A percentile compares a stretch with the other conserved stretches of the same genome.
Conservation (phyloP, 2,329 filamentous ascomycete species). For the Anthostomella pinea region DNA sequence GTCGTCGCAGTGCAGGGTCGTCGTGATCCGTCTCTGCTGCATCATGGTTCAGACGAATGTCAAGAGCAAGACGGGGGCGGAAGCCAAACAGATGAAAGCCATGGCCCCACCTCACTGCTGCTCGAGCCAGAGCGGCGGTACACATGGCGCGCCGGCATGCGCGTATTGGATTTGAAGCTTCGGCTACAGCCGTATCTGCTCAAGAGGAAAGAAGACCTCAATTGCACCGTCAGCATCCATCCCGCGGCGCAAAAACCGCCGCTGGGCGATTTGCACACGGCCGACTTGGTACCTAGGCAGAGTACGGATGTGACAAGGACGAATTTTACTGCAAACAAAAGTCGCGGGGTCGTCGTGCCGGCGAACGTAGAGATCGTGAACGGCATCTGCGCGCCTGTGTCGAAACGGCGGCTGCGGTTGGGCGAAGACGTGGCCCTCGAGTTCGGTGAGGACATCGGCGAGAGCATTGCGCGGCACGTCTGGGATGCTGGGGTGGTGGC, state of each 20-base stretch:
- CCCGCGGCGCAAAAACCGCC: slow-evolving; percentile 12
- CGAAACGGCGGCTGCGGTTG: slow-evolving; percentile 1
- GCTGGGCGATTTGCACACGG: slow-evolving; percentile 12
- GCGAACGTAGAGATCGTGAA: slow-evolving; percentile 20
- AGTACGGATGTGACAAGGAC: no score
- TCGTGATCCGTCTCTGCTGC: no score
- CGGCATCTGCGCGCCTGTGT: slow-evolving; percentile 20
- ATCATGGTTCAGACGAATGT: no score
- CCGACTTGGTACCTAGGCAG: slow-evolving; percentile 20
- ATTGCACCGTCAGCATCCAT: slow-evolving; percentile 19
- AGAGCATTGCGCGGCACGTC: slow-evolving; percentile 58
- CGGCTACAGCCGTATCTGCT: slow-evolving; percentile 12
- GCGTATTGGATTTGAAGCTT: slow-evolving; percentile 36
- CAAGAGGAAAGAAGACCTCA: slow-evolving; percentile 10
- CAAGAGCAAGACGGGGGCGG: no score
- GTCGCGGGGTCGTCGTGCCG: slow-evolving; percentile 27
- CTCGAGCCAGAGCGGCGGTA: not conserved
- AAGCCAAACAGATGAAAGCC: no score
- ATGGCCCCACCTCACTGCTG: no score
- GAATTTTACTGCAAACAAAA: no score
- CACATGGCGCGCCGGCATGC: slow-evolving; percentile 35
- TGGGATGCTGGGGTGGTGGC: slow-evolving; percentile 57
- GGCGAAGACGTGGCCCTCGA: slow-evolving; percentile 34
- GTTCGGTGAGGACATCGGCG: slow-evolving; percentile 55
- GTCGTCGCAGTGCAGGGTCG: slow-evolving; percentile 34